These are phyloP conservation scores for Corylus avellana DNA, from an alignment of 306 rosid species.

Conservation along the genomic window DNA sequence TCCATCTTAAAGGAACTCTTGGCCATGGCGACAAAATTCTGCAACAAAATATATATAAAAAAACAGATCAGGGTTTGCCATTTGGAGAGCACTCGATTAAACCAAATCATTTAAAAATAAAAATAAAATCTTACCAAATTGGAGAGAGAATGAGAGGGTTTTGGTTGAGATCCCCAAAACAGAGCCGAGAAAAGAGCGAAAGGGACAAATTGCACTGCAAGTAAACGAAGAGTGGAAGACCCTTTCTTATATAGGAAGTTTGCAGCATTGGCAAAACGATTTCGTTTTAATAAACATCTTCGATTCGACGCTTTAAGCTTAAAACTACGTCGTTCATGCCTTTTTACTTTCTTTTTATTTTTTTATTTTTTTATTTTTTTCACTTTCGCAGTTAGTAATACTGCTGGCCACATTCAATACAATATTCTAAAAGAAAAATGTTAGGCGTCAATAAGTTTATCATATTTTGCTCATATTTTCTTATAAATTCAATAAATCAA, in stretches of 20 bases:
- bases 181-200: background rate
- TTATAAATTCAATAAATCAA: too few species aligned
- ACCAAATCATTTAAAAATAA: background rate
- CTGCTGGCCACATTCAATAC: too few species aligned
- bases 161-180: slow-evolving; percentile 17
- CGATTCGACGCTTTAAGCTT: too few species aligned
- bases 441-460: too few species aligned
- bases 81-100: background rate
- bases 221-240: background rate
- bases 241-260: background rate
- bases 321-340: background rate
- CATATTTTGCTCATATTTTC: too few species aligned
- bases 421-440: too few species aligned
- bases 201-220: background rate
- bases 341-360: background rate
- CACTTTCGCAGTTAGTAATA: too few species aligned
- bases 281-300: background rate
- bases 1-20: slow-evolving; percentile 45
- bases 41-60: background rate
- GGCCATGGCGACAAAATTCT: slow-evolving; percentile 33
- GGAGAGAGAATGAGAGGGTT: background rate
- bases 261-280: background rate
- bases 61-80: slow-evolving; percentile 13
- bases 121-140: slow-evolving; percentile 7
- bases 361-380: background rate